Conservation (phyloP, 2,329 filamentous ascomycete genomes). For the Daldinia eschscholtzii region DNA sequence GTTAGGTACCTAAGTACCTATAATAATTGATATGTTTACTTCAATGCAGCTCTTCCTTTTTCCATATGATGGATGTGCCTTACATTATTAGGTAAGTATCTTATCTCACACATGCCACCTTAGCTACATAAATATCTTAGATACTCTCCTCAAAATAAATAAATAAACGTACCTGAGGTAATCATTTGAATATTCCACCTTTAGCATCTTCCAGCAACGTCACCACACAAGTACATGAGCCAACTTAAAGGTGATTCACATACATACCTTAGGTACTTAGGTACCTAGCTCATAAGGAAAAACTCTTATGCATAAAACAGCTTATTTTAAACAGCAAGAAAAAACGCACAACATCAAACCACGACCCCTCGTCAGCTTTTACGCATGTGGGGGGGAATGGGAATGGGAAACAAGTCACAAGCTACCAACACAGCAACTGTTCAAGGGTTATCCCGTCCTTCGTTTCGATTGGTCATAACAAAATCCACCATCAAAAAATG, state of each 20-base stretch:
- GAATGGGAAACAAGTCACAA: constrained; percentile 40
- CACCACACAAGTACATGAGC: not conserved
- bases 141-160: not conserved
- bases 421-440: constrained; percentile 38
- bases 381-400: constrained; percentile 26
- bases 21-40: not conserved
- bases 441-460: constrained; percentile 22
- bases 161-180: not conserved
- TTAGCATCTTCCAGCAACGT: constrained; percentile 1
- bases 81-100: not conserved
- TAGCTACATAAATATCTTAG: not conserved
- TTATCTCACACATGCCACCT: not conserved
- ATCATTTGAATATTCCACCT: not conserved
- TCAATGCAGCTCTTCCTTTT: constrained; percentile 2
- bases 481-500: not conserved
- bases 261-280: no score
- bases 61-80: not conserved
- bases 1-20: constrained; percentile 1
- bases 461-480: constrained; percentile 27
- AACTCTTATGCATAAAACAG: constrained; percentile 10
- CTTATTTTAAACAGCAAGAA: constrained; percentile 3
- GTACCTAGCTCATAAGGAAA: not conserved
- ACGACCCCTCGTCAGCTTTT: constrained; percentile 30
- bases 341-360: constrained; percentile 5
- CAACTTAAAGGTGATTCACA: not conserved